A percentile compares a stretch with the other conserved stretches of the same genome.
Evolutionary conservation across 176 grass and related monocot species (phyloP).

Genomic region (Miscanthus lutarioriparius): DNA sequence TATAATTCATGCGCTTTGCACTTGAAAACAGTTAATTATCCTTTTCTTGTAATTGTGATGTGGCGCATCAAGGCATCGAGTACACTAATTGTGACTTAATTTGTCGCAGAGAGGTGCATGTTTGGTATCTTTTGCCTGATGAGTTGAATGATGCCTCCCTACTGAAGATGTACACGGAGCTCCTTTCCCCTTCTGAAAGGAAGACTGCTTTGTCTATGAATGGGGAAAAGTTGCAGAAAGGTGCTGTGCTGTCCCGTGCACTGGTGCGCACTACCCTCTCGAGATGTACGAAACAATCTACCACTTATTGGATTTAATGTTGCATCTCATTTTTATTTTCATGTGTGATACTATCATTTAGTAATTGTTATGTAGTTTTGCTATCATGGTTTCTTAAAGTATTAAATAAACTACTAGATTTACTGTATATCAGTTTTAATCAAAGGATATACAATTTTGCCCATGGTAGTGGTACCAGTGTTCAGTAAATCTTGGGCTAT

Average conservation of each 20-base stretch:
- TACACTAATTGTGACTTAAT: not conserved
- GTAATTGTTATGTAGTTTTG: not conserved
- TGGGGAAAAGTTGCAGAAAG: constrained; percentile 57
- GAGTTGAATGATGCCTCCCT: constrained; percentile 66
- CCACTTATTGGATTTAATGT: not conserved
- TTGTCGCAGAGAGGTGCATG: constrained; percentile 72
- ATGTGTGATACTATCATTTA: not conserved
- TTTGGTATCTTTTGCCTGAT: constrained; percentile 89
- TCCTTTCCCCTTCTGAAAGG: constrained; percentile 77
- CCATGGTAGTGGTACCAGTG: not conserved
- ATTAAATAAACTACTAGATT: constrained; percentile 18
- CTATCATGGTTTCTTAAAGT: not conserved
- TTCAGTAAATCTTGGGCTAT: not conserved
- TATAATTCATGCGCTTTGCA: not conserved
- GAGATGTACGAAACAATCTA: constrained; percentile 69
- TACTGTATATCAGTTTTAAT: not conserved
- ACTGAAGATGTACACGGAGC: constrained; percentile 70
- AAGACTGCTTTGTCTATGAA: constrained; percentile 55
- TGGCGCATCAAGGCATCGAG: not conserved
- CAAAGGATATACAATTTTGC: not conserved
- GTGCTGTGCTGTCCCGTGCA: constrained; percentile 63
- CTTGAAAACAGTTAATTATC: not conserved
- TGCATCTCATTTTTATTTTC: not conserved
- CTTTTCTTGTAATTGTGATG: not conserved
- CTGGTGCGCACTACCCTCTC: constrained; percentile 85